Percentiles rank a stretch among this genome's conserved stretches.
phyloP scores from a whole-genome alignment of 768 basidiomycete species.

The Tylopilus plumbeoviolaceoides region DNA sequence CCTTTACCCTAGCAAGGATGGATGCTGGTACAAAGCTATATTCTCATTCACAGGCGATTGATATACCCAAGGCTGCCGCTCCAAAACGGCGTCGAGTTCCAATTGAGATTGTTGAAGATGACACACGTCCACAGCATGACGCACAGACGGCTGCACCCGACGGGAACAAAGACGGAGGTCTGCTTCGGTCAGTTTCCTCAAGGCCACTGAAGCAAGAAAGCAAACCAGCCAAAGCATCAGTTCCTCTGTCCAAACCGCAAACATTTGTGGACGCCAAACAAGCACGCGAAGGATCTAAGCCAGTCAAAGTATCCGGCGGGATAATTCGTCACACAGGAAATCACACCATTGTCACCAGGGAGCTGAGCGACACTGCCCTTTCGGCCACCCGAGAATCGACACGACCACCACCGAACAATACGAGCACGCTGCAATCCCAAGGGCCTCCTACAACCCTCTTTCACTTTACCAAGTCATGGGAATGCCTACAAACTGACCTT shows the following conservation, averaged over 20 bases:
- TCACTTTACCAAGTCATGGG: too few species aligned
- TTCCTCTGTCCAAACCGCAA: slow-evolving; percentile 15
- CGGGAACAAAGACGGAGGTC: slow-evolving; percentile 14
- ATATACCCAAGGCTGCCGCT: neutral
- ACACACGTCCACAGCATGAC: slow-evolving; percentile 4
- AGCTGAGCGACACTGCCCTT: slow-evolving; percentile 15
- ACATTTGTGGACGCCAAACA: slow-evolving; percentile 60
- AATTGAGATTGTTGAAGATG: slow-evolving; percentile 52
- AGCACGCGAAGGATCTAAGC: slow-evolving; percentile 43
- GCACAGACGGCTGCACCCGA: neutral
- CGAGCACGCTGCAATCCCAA: too few species aligned
- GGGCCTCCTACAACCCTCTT: too few species aligned
- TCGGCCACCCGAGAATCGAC: slow-evolving; percentile 1
- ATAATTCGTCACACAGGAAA: slow-evolving; percentile 67
- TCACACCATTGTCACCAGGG: slow-evolving; percentile 49
- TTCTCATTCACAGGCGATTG: slow-evolving; percentile 12
- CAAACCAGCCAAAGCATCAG: slow-evolving; percentile 2
- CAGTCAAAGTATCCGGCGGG: slow-evolving; percentile 58
- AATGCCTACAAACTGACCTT: slow-evolving; percentile 16
- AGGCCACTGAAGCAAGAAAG: slow-evolving; percentile 27
- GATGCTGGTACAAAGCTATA: neutral
- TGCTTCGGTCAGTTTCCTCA: slow-evolving; percentile 40
- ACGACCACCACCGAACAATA: too few species aligned
- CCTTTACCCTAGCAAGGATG: neutral
- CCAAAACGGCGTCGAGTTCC: slow-evolving; percentile 58